Percentiles rank a stretch among this genome's conserved stretches.
Conservation (phyloP, 495 filamentous ascomycete genomes). For the Hapsidospora chrysogenum region DNA sequence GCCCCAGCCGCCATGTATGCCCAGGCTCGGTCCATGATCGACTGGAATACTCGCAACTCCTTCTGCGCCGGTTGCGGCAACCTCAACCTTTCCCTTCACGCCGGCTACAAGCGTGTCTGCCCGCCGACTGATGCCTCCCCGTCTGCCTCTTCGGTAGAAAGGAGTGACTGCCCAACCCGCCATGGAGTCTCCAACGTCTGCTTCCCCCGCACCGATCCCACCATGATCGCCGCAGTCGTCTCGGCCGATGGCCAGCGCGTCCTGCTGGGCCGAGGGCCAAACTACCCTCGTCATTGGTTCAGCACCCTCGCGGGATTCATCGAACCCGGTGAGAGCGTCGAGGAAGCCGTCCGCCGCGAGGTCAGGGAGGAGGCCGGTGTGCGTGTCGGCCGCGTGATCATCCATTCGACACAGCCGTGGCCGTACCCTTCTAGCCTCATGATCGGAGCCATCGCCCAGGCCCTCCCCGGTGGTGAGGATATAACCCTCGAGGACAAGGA, state of each 20-base stretch:
- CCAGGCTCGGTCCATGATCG: conserved; percentile 73
- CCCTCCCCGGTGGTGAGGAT: conserved; percentile 57
- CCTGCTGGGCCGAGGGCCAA: conserved; percentile 69
- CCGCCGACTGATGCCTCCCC: conserved; percentile 55
- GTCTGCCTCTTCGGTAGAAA: conserved; percentile 22
- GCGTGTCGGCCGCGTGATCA: conserved; percentile 65
- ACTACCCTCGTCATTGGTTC: conserved; percentile 77
- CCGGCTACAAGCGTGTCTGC: conserved; percentile 79
- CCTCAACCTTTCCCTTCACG: conserved; percentile 70
- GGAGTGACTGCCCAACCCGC: conserved; percentile 59
- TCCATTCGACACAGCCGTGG: conserved; percentile 81
- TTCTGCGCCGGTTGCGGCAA: conserved; percentile 84
- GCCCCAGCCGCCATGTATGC: conserved; percentile 72
- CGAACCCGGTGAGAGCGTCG: conserved; percentile 86
- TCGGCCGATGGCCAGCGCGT: conserved; percentile 55
- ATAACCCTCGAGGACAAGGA: conserved; percentile 83
- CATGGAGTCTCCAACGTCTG: conserved; percentile 62
- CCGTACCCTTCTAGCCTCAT: conserved; percentile 61
- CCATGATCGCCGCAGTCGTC: conserved; percentile 85
- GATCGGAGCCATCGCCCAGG: conserved; percentile 88
- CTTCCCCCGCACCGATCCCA: conserved; percentile 92
- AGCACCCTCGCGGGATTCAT: conserved; percentile 85
- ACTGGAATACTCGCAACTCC: conserved; percentile 89
- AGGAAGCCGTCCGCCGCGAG: conserved; percentile 87
- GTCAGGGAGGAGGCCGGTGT: conserved; percentile 94